Evolutionary conservation across 148 eudicot species (phyloP), one percentile per base, ranked within the genome.

Genomic region (Heliamphora exappendiculata): DNA sequence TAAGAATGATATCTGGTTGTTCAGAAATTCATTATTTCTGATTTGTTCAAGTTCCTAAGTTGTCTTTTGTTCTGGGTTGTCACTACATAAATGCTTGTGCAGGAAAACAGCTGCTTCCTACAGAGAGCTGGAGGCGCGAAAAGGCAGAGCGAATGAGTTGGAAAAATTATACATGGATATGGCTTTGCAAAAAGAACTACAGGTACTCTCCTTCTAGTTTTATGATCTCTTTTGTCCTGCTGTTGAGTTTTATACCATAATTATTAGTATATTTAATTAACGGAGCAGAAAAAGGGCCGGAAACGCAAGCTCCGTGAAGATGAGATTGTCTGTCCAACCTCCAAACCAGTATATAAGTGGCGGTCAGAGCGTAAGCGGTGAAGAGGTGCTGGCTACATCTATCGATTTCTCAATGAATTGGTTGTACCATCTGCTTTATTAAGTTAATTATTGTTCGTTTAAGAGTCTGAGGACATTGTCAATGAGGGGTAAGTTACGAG

Each of bases 251-350:
- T 64, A n/a, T 9, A 50, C 44, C 55, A 13, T 20, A 55, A 10
- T 34, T 36, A n/a, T 64, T 4, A 31, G 49, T 67, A 20, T 31
- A 47, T 22, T 39, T 11, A 49, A 67, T 75, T 75, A 12, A 0
- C 76, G 47, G 39, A 78, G 53, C 93, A 94, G 98, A 94, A 94
- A 80, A 91, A 89, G 86, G 98, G 98, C 71, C 83, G 79, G 79
- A 94, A 91, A 72, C 89, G 98, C 68, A 94, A 86, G 60, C 89
- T 94, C 50, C 91, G 90, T 53, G 98, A 94, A 76, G 93, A 94
- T 66, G 97, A 91, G 79, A 81, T 94, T 22, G 85, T 81, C 50
- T 72, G 68, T 70, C 97, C 97, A 31, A 86, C 89, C 47, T 58
- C 86, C n/a, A 78, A 63, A 79, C 89, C 94, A 7, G 89, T 87